A percentile compares a stretch with the other conserved stretches of the same genome.
phyloP scores from a whole-genome alignment of 2,329 filamentous ascomycete genomes.

The Monosporascus sp. region DNA sequence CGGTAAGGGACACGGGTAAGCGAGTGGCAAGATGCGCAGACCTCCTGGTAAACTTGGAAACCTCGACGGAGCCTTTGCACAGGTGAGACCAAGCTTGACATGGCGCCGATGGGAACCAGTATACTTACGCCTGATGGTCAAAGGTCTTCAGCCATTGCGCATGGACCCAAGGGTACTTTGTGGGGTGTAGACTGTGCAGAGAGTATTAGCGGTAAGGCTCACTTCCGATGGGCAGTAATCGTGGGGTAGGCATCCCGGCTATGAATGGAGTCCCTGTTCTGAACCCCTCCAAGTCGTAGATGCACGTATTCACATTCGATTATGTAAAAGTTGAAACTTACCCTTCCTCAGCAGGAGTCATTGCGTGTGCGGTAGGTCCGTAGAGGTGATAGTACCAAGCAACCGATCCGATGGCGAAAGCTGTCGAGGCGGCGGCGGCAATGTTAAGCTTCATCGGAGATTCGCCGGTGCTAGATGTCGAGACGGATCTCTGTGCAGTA shows the following conservation, averaged over 20 bases:
- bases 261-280: conserved; percentile 5
- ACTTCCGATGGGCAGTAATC: conserved; percentile 8
- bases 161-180: conserved; percentile 95
- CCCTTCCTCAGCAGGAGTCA: conserved; percentile 96
- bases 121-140: conserved; percentile 87
- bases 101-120: conserved; percentile 3
- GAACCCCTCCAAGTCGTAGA: conserved; percentile 3
- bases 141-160: conserved; percentile 89
- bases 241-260: neutral
- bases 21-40: conserved; percentile 97
- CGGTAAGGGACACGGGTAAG: conserved; percentile 92
- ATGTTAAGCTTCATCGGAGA: conserved; percentile 79
- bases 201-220: conserved; percentile 11
- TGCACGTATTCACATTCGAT: neutral
- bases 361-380: conserved; percentile 79
- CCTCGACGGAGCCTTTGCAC: conserved; percentile 88
- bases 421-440: conserved; percentile 80
- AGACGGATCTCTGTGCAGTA: conserved; percentile 54
- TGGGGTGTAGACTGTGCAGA: conserved; percentile 72
- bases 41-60: conserved; percentile 99
- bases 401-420: conserved; percentile 79
- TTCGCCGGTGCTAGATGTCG: conserved; percentile 68
- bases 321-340: conserved; percentile 52
- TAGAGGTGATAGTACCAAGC: conserved; percentile 98
- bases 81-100: conserved; percentile 32